Evolutionary conservation across 2,329 filamentous ascomycete species (phyloP).

Genomic region (Byssochlamys sp.): DNA sequence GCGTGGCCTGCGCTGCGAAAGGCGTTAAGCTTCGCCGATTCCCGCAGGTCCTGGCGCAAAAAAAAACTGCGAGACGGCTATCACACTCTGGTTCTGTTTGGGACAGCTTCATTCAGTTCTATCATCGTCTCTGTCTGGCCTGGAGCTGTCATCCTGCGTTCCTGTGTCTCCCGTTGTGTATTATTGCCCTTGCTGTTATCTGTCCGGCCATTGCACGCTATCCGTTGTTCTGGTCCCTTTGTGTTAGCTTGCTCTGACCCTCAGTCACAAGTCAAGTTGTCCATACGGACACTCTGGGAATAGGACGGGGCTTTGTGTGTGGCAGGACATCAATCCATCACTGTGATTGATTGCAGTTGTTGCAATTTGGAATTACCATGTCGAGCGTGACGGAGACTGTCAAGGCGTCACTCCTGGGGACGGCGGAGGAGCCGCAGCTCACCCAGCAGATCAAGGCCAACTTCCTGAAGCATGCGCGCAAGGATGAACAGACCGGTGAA

Average conservation of each 20-base stretch:
- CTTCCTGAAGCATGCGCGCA: constrained; percentile 67
- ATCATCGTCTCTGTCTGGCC: not conserved
- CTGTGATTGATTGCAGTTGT: not conserved
- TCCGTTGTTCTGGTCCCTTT: not conserved
- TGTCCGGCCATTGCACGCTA: not conserved
- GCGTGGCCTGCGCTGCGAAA: not conserved
- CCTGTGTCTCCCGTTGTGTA: not conserved
- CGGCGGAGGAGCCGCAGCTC: constrained; percentile 48
- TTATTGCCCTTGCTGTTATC: not conserved
- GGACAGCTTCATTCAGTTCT: not conserved
- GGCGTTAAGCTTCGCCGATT: not conserved
- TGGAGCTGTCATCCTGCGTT: not conserved
- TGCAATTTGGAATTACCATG: constrained; percentile 22
- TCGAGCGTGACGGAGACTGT: constrained; percentile 56
- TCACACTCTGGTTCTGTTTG: not conserved
- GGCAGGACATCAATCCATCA: not conserved
- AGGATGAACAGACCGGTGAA: constrained; percentile 67
- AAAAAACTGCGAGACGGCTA: not conserved
- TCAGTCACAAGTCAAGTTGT: not conserved
- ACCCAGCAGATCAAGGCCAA: constrained; percentile 65
- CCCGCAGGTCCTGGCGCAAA: not conserved
- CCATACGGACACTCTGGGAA: not conserved
- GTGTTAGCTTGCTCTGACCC: not conserved
- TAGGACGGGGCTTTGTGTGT: not conserved
- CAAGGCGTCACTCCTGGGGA: constrained; percentile 70